A percentile compares a stretch with the other conserved stretches of the same genome.
These are phyloP conservation scores for Pisolithus thermaeus DNA, from an alignment of 1,284 basidiomycete species.

Conservation along the genomic window DNA sequence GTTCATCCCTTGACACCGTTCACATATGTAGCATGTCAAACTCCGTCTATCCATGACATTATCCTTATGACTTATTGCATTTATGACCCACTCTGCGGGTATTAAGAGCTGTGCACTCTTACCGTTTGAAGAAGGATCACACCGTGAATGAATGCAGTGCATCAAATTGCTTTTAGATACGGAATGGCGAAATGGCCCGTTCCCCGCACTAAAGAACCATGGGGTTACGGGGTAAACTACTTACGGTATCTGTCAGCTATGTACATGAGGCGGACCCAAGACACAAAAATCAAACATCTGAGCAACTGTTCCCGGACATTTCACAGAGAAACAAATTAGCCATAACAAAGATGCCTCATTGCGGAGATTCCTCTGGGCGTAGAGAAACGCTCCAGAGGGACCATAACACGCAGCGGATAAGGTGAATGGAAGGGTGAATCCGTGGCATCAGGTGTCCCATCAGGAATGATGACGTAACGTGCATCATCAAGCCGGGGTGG, in stretches of 20 bases:
- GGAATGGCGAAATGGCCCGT: background rate
- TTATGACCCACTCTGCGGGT: background rate
- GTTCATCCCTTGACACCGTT: background rate
- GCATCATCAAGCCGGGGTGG: no score
- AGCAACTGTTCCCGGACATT: no score
- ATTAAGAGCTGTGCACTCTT: background rate
- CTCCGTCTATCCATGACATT: background rate
- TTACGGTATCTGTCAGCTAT: background rate
- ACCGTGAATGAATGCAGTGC: background rate
- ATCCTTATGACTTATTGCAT: background rate
- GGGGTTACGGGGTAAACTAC: background rate
- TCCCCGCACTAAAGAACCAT: background rate
- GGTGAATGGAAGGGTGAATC: no score
- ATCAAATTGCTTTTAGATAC: background rate
- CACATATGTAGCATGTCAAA: background rate
- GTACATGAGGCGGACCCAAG: no score
- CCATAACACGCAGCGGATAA: no score
- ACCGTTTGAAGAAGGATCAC: background rate
- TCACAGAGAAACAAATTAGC: no score
- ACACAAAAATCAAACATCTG: no score
- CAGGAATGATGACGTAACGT: no score
- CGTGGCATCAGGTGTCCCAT: no score
- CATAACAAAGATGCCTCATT: no score
- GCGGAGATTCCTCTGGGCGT: no score
- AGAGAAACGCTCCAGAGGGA: no score